A percentile compares a stretch with the other conserved stretches of the same genome.
Conservation (phyloP, 208 protist genomes). For the Acanthamoeba lenticulata region DNA sequence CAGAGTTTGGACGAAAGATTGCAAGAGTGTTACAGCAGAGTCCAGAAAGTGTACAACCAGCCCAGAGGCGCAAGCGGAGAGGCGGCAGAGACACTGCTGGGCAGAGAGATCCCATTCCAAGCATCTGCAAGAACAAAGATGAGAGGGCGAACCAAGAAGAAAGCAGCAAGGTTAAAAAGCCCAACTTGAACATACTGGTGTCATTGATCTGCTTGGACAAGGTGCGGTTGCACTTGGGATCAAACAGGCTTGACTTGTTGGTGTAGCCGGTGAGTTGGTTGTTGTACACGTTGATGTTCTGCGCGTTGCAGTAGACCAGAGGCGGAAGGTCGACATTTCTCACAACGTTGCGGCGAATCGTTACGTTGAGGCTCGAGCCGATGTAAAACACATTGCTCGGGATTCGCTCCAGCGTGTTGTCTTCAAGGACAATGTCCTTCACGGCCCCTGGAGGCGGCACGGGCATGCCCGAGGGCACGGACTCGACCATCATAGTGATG, state of each 20-base stretch:
- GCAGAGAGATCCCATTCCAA: too few species aligned
- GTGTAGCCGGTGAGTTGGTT: not conserved
- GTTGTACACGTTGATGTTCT: not conserved
- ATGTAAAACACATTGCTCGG: not conserved
- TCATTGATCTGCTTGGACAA: not conserved
- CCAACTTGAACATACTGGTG: not conserved
- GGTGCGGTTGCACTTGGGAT: not conserved
- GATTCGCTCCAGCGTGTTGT: not conserved
- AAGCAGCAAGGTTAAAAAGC: too few species aligned
- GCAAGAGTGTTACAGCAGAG: too few species aligned
- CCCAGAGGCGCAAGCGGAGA: too few species aligned
- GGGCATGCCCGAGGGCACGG: constrained; percentile 21
- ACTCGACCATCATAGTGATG: not conserved
- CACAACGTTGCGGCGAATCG: not conserved
- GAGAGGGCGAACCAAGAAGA: too few species aligned
- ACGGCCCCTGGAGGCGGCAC: not conserved
- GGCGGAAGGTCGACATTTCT: not conserved
- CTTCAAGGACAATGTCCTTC: not conserved
- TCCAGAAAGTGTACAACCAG: too few species aligned
- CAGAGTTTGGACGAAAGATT: too few species aligned
- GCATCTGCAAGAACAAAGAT: too few species aligned
- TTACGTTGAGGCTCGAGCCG: not conserved
- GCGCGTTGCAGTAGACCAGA: not conserved
- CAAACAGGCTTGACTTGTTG: not conserved
- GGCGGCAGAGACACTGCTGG: too few species aligned